Evolutionary conservation across 495 filamentous ascomycete genomes (phyloP).

Genomic region (Daldinia bambusicola): DNA sequence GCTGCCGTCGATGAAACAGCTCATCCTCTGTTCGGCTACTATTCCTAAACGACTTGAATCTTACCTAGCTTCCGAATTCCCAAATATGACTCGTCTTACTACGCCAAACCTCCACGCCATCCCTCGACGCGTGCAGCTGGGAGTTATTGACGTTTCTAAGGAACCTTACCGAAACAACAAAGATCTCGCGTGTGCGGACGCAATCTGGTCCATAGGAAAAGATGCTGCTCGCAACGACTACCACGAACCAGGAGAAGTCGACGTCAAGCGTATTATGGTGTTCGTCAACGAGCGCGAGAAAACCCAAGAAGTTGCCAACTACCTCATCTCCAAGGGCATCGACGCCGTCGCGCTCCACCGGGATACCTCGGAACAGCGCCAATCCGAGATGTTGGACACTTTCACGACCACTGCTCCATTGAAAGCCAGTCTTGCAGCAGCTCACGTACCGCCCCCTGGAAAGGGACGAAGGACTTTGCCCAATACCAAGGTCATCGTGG

Average conservation of each 20-base stretch:
- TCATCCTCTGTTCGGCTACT: slow-evolving; percentile 96
- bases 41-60: slow-evolving; percentile 89
- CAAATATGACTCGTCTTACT: slow-evolving; percentile 82
- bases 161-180: slow-evolving; percentile 93
- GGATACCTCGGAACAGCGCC: slow-evolving; percentile 77
- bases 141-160: slow-evolving; percentile 88
- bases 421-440: slow-evolving; percentile 41
- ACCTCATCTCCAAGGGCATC: slow-evolving; percentile 84
- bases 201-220: slow-evolving; percentile 92
- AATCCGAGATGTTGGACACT: slow-evolving; percentile 75
- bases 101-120: slow-evolving; percentile 97
- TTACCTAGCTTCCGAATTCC: slow-evolving; percentile 82
- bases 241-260: slow-evolving; percentile 55
- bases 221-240: slow-evolving; percentile 68
- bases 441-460: slow-evolving; percentile 24
- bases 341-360: slow-evolving; percentile 84
- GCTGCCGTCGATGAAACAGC: slow-evolving; percentile 79
- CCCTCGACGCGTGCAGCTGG: slow-evolving; percentile 91
- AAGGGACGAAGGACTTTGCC: slow-evolving; percentile 53
- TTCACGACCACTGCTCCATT: slow-evolving; percentile 73
- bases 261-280: slow-evolving; percentile 87
- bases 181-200: slow-evolving; percentile 89
- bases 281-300: slow-evolving; percentile 98
- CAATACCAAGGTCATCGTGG: slow-evolving; percentile 90
- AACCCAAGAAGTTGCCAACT: slow-evolving; percentile 80